phyloP scores from a whole-genome alignment of 2,329 filamentous ascomycete species.

The Paecilomyces dactylethromorphus region DNA sequence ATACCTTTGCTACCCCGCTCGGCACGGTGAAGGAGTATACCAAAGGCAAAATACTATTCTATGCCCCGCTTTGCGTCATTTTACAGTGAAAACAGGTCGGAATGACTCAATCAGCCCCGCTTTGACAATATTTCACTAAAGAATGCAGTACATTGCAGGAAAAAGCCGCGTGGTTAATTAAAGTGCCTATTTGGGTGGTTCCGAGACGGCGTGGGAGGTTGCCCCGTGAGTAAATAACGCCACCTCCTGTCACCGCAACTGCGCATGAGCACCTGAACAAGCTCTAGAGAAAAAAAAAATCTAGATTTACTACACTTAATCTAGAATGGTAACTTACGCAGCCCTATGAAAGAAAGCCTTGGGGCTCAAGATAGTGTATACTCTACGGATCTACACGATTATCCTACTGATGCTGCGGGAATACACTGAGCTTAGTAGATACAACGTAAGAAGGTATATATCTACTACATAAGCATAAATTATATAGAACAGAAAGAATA shows the following conservation, averaged over 20 bases:
- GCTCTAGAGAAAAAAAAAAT: too few relatives aligned
- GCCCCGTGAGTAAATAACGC: neutral
- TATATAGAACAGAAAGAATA: conserved; percentile 8
- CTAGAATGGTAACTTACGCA: too few relatives aligned
- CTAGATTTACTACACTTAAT: too few relatives aligned
- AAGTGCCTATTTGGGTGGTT: neutral
- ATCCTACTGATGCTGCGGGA: neutral
- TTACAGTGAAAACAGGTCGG: neutral
- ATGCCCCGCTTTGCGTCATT: neutral
- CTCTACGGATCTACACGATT: neutral
- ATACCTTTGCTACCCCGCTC: neutral
- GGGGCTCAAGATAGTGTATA: neutral
- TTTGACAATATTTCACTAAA: neutral
- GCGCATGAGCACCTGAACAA: neutral
- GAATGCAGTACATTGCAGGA: neutral
- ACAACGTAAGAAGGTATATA: conserved; percentile 22
- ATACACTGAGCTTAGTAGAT: neutral
- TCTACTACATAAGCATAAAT: conserved; percentile 19
- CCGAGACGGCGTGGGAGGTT: too few relatives aligned
- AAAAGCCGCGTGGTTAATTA: neutral
- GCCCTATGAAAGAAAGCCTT: too few relatives aligned
- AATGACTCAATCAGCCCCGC: neutral
- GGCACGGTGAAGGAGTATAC: neutral
- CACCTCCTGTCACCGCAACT: neutral
- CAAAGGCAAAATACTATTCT: neutral